Evolutionary conservation across 2,329 filamentous ascomycete genomes (phyloP), one percentile per base, ranked within the genome.

Genomic region (Delphinella strobiligena): DNA sequence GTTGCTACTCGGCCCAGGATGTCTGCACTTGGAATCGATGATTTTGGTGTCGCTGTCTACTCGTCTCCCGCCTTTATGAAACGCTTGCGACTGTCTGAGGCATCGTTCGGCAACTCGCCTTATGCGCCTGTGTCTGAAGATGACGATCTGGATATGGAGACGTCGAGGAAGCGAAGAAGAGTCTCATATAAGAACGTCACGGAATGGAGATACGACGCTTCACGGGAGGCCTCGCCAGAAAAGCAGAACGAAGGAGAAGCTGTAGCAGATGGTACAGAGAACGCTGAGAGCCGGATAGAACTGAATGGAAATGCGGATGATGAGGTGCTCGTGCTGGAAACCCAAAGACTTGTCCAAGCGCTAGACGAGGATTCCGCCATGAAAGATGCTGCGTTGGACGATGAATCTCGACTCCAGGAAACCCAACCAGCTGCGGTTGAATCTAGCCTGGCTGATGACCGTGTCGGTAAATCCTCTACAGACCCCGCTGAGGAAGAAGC

Each of bases 61-160:
- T 67, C 74, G 4, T 93, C 86, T 2, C 87, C 87, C 1, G 83
- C 84, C 0, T 93, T 93, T 49, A 62, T 85, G 15, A 88, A 82
- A 56, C 71, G 80, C 38, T 71, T 75, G 11, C 70, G 81, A 40
- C 63, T 81, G 3, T 87, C 82, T 0, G 80, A 80, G 41, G 79
- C 79, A 1, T 74, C 76, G 1, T 60, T 81, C 1, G 75, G 80
- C 37, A 75, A 82, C 47, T 70, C 70, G 4, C 69, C 69, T 1
- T 71, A 76, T 46, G 78, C 87, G 50, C 72, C 78, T 3, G 80
- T 89, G 37, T 56, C 54, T 11, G 78, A 84, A 43, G 81, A 82
- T 18, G 76, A 82, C 55, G 74, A 73, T 2, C 69, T 69, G 31
- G 63, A 73, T 17, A 70, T 63, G 27, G 74, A 72, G 4, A 74